Percentiles rank a stretch among this genome's conserved stretches.
Evolutionary conservation across 257 asterid species (phyloP).

Genomic region (Solanum chmielewskii): DNA sequence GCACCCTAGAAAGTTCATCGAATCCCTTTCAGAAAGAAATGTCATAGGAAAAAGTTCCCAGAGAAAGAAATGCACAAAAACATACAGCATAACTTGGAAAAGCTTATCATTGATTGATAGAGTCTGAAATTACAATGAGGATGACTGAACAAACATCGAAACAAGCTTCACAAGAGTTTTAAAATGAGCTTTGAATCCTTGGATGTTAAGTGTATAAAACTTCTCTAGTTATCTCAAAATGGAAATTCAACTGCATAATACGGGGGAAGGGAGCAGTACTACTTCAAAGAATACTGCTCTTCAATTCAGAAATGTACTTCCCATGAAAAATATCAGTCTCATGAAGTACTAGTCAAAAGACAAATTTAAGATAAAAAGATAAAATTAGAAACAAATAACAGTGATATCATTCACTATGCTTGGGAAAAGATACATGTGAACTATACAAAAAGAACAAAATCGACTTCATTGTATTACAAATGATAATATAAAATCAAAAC

Average conservation of each 20-base stretch:
- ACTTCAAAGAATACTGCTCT: not conserved
- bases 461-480: not conserved
- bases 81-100: not conserved
- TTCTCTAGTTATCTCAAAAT: not conserved
- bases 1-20: not conserved
- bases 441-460: not conserved
- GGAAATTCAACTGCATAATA: not conserved
- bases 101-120: not conserved
- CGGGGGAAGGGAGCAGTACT: not conserved
- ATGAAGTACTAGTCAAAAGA: not conserved
- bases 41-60: not conserved
- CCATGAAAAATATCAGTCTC: not conserved
- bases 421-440: not conserved
- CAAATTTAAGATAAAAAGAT: not conserved
- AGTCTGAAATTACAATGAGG: not conserved
- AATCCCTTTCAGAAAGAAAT: not conserved
- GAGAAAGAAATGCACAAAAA: not conserved
- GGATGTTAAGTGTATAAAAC: not conserved
- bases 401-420: not conserved
- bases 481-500: not conserved
- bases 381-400: not conserved
- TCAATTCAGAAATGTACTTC: not conserved
- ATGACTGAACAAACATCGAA: not conserved
- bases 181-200: not conserved
- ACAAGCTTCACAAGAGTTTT: not conserved